Evolutionary conservation across 176 grass and related monocot species (phyloP).

Genomic region (Phoenix dactylifera): DNA sequence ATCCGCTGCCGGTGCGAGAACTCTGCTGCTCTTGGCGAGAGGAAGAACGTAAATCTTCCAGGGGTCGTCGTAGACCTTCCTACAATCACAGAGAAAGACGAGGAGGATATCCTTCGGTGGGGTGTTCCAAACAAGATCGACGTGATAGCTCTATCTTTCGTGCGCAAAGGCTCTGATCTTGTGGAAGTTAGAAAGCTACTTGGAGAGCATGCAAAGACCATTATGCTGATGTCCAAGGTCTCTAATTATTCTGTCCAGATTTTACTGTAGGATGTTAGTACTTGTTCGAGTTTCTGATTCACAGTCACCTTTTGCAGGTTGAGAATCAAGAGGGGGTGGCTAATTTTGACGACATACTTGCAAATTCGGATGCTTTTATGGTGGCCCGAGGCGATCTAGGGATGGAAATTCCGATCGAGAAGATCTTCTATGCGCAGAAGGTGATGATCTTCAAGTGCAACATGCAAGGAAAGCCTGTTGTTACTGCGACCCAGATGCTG

Average conservation of each 20-base stretch:
- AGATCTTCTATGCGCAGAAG: slow-evolving; percentile 12
- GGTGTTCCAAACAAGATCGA: slow-evolving; percentile 19
- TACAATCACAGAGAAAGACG: slow-evolving; percentile 12
- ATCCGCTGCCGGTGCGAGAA: slow-evolving; percentile 13
- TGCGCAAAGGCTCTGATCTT: slow-evolving; percentile 14
- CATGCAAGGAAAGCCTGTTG: slow-evolving; percentile 12
- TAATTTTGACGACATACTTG: slow-evolving; percentile 8
- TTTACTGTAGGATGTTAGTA: too few species aligned
- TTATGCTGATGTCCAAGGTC: slow-evolving; percentile 19
- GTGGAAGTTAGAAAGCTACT: slow-evolving; percentile 6
- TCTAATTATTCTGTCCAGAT: not conserved
- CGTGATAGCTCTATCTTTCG: slow-evolving; percentile 12
- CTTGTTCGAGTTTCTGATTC: too few species aligned
- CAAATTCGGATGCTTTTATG: slow-evolving; percentile 12
- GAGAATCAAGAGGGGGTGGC: slow-evolving; percentile 18
- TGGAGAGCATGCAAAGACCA: slow-evolving; percentile 9
- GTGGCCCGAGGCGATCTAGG: slow-evolving; percentile 20
- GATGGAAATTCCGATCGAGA: slow-evolving; percentile 14
- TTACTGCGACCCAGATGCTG: slow-evolving; percentile 16
- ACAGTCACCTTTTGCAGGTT: not conserved
- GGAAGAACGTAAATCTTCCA: slow-evolving; percentile 18
- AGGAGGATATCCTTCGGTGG: slow-evolving; percentile 10
- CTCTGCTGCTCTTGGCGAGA: slow-evolving; percentile 7
- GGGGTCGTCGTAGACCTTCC: slow-evolving; percentile 12
- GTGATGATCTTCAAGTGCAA: slow-evolving; percentile 14